These are phyloP conservation scores for Fusarium dimerum DNA, from an alignment of 2,329 filamentous ascomycete species.

Conservation along the genomic window DNA sequence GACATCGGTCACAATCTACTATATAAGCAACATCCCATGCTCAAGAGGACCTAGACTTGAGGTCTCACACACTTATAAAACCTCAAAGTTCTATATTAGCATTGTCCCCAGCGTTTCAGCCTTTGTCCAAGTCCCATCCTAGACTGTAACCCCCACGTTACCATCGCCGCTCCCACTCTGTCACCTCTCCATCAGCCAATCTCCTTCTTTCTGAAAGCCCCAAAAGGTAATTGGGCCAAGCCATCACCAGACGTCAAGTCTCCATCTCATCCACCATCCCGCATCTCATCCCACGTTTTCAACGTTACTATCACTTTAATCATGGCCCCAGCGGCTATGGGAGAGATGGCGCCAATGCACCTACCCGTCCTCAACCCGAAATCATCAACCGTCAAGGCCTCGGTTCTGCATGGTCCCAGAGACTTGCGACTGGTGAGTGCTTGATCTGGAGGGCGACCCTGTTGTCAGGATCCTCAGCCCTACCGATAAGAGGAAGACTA, in stretches of 20 bases:
- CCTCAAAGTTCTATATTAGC: constrained; percentile 13
- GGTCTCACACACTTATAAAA: constrained; percentile 16
- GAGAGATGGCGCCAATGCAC: constrained; percentile 45
- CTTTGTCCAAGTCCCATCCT: constrained; percentile 22
- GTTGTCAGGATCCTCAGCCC: constrained; percentile 20
- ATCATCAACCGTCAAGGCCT: constrained; percentile 50
- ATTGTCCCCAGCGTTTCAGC: background rate
- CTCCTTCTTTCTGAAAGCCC: constrained; percentile 25
- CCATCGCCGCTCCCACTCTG: constrained; percentile 26
- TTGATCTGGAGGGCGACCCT: constrained; percentile 3
- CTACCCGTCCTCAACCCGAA: constrained; percentile 44
- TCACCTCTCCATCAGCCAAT: constrained; percentile 30
- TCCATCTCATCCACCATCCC: constrained; percentile 35
- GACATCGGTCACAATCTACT: constrained; percentile 10
- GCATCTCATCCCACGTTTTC: constrained; percentile 64
- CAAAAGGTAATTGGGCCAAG: constrained; percentile 35
- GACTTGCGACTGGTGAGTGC: constrained; percentile 58
- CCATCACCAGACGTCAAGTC: constrained; percentile 28
- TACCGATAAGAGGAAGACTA: constrained; percentile 17
- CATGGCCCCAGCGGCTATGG: constrained; percentile 54
- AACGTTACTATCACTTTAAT: constrained; percentile 21
- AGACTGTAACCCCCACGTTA: constrained; percentile 29
- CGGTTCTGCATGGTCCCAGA: constrained; percentile 57
- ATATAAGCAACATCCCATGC: constrained; percentile 15
- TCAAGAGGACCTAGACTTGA: constrained; percentile 13